Conservation (phyloP, 768 basidiomycete species). For the Boletus rufocinnamomeus region DNA sequence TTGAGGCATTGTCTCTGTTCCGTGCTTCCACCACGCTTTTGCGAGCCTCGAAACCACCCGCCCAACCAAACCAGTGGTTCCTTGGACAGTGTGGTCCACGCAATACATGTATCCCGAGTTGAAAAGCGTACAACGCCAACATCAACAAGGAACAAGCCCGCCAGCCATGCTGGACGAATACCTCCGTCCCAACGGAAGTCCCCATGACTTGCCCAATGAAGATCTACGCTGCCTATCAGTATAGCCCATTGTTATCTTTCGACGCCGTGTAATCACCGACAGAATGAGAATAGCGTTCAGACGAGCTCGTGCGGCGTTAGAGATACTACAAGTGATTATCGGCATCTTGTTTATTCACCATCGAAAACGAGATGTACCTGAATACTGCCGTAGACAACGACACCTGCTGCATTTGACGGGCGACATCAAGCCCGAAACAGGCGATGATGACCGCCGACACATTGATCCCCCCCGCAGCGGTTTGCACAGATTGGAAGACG, state of each 20-base stretch:
- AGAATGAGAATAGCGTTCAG: slow-evolving; percentile 78
- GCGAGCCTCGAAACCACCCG: slow-evolving; percentile 52
- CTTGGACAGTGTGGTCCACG: slow-evolving; percentile 65
- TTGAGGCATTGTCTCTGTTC: not conserved
- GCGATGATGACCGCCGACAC: slow-evolving; percentile 71
- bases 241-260: not conserved
- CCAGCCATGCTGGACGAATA: slow-evolving; percentile 75
- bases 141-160: slow-evolving; percentile 60
- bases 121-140: slow-evolving; percentile 58
- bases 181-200: slow-evolving; percentile 68
- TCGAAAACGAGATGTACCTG: slow-evolving; percentile 37
- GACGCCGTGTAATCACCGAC: slow-evolving; percentile 44
- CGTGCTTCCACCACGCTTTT: slow-evolving; percentile 37
- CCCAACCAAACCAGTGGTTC: slow-evolving; percentile 62
- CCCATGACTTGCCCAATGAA: slow-evolving; percentile 86
- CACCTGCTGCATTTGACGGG: slow-evolving; percentile 75
- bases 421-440: slow-evolving; percentile 71
- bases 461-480: slow-evolving; percentile 67
- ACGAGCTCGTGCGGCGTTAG: slow-evolving; percentile 57
- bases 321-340: slow-evolving; percentile 28
- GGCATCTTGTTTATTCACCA: slow-evolving; percentile 8
- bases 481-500: slow-evolving; percentile 61
- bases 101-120: slow-evolving; percentile 55
- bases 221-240: slow-evolving; percentile 31
- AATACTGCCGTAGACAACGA: slow-evolving; percentile 62